Evolutionary conservation across 2,329 filamentous ascomycete genomes (phyloP), one percentile per base, ranked within the genome.

Genomic region (Amylocarpus encephaloides): DNA sequence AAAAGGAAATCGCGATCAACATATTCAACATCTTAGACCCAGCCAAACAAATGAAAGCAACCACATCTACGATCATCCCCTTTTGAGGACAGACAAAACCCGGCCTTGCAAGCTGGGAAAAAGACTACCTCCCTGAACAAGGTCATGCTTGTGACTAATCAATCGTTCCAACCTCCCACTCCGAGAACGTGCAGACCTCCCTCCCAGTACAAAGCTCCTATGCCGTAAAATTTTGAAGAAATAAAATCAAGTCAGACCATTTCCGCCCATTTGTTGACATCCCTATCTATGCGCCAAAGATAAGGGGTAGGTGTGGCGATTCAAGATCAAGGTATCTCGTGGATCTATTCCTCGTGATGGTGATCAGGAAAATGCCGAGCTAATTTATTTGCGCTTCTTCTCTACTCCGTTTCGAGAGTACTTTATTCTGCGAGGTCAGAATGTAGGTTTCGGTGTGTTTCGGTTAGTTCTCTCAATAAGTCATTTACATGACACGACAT

Each of bases 111-210:
- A 62, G 66, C 64, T 64, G 68, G 68, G 68, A 68, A 72, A 71
- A 71, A 71, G 65, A 60, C 68, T 71, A 65, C 64, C 67, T 59
- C 66, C 57, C 67, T 65, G 67, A 70, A 59, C 49, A 39, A 39
- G 16, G 16, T 30, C 44, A 56, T 64, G 58, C 58, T 56, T 53
- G 59, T 56, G 51, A 44, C 53, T 52, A 51, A 54, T 45, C 50
- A 59, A 36, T 40, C 46, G 16, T n/a, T 29, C 29, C 29, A 30
- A 46, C 36, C 35, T 15, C 45, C 16, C 32, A 34, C 33, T 35
- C 50, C 49, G 46, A 39, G 34, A 46, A 36, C 40, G 43, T 36
- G 38, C 38, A 29, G 10, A 26, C 12, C 41, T 33, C 26, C 41
- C 48, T 34, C 34, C 48, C 41, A 44, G n/a, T n/a, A 26, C 29